Conservation (phyloP, 345 rosid genomes). For the Salix brachista region DNA sequence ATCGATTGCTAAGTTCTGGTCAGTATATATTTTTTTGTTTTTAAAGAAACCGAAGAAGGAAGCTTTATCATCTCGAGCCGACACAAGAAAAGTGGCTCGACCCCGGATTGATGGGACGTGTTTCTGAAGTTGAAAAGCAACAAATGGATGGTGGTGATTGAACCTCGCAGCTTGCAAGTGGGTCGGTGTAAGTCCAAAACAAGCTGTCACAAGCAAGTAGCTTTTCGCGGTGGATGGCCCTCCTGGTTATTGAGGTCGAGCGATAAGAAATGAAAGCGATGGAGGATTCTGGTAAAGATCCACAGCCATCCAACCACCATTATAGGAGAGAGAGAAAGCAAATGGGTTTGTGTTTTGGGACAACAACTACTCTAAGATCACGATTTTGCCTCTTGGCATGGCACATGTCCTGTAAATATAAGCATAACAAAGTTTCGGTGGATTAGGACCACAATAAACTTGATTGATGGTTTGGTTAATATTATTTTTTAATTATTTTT, state of each 20-base stretch:
- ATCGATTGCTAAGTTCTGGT: too few relatives aligned
- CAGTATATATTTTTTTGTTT: too few relatives aligned
- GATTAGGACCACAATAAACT: not conserved
- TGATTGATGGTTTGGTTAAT: not conserved
- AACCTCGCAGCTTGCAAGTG: not conserved
- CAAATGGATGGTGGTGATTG: not conserved
- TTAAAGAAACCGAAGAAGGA: too few relatives aligned
- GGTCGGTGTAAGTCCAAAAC: conserved; percentile 7
- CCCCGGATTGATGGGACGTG: too few relatives aligned
- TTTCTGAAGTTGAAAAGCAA: too few relatives aligned
- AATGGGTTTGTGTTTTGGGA: not conserved
- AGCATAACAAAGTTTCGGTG: not conserved
- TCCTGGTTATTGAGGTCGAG: not conserved
- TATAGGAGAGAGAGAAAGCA: conserved; percentile 17
- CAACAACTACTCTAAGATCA: not conserved
- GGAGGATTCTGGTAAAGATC: conserved; percentile 2
- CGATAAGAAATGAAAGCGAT: not conserved
- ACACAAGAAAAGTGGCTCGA: too few relatives aligned
- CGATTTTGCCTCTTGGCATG: not conserved
- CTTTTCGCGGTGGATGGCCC: conserved; percentile 10
- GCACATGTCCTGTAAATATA: conserved; percentile 7
- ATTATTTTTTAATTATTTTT: too few relatives aligned
- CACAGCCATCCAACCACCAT: conserved; percentile 11
- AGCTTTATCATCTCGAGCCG: too few relatives aligned
- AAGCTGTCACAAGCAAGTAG: conserved; percentile 8